phyloP scores from a whole-genome alignment of 441 rosid genomes.

The Croton setiger region DNA sequence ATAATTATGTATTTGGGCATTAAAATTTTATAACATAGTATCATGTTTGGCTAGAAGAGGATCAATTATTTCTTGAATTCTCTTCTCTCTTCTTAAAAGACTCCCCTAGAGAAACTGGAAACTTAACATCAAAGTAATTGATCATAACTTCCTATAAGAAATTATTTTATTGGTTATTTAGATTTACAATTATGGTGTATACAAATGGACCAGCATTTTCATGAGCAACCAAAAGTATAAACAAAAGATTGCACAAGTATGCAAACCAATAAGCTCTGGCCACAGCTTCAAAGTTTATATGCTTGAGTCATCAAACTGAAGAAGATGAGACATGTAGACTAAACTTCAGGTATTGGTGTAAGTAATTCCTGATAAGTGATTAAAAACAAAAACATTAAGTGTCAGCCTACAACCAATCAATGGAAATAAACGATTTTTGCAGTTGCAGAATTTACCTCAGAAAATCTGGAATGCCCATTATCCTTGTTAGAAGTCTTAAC shows the following conservation, averaged over 20 bases:
- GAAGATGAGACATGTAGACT: conserved; percentile 14
- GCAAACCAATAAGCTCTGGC: not conserved
- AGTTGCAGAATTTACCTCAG: conserved; percentile 53
- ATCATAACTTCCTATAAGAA: not conserved
- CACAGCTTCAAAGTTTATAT: not conserved
- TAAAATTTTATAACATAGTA: no score
- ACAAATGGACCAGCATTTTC: not conserved
- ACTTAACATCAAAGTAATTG: conserved; percentile 5
- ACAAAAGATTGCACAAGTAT: not conserved
- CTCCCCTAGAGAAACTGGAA: conserved; percentile 9
- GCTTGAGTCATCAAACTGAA: not conserved
- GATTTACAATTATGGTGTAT: not conserved
- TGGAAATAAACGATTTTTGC: not conserved
- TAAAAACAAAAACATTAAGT: not conserved
- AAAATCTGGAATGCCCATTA: conserved; percentile 51
- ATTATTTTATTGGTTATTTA: not conserved
- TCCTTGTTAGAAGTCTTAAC: conserved; percentile 55
- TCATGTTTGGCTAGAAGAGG: no score
- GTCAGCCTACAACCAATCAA: conserved; percentile 2
- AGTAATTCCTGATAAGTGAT: conserved; percentile 54
- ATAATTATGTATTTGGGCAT: no score
- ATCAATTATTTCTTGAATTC: no score
- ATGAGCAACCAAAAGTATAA: not conserved
- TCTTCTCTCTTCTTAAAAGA: not conserved
- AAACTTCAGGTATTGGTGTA: conserved; percentile 63